phyloP scores from a whole-genome alignment of 116 monocot genomes.

The Zostera marina region DNA sequence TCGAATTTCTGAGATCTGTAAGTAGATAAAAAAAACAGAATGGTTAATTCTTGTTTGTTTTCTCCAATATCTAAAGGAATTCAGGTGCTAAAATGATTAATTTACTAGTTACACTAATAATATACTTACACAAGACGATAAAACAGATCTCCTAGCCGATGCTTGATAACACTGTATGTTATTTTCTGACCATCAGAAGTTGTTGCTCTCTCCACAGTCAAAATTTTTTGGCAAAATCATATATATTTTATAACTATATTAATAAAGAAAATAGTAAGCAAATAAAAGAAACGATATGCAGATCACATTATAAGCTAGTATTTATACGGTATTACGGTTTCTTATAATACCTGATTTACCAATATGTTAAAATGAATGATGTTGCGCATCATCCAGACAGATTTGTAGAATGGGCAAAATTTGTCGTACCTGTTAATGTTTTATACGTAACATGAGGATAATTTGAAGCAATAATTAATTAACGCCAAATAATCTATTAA shows the following conservation, averaged over 20 bases:
- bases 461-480: background rate
- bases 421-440: constrained; percentile 68
- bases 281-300: too few species aligned
- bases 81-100: too few species aligned
- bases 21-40: too few species aligned
- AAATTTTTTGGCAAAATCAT: too few species aligned
- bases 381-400: constrained; percentile 99
- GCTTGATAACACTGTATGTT: constrained; percentile 89
- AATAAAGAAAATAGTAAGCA: background rate
- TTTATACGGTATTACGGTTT: background rate
- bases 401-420: constrained; percentile 98
- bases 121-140: too few species aligned
- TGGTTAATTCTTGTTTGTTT: too few species aligned
- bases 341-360: constrained; percentile 74
- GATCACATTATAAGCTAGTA: background rate
- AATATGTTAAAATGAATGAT: constrained; percentile 88
- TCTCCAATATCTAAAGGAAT: too few species aligned
- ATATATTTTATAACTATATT: too few species aligned
- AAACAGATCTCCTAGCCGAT: too few species aligned
- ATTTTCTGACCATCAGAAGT: constrained; percentile 87
- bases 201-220: constrained; percentile 79
- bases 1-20: constrained; percentile 96
- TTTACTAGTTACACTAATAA: too few species aligned
- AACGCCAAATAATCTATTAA: background rate
- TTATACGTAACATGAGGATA: background rate